phyloP scores from a whole-genome alignment of 2,329 filamentous ascomycete species.

The Neocatenulostroma microsporum region DNA sequence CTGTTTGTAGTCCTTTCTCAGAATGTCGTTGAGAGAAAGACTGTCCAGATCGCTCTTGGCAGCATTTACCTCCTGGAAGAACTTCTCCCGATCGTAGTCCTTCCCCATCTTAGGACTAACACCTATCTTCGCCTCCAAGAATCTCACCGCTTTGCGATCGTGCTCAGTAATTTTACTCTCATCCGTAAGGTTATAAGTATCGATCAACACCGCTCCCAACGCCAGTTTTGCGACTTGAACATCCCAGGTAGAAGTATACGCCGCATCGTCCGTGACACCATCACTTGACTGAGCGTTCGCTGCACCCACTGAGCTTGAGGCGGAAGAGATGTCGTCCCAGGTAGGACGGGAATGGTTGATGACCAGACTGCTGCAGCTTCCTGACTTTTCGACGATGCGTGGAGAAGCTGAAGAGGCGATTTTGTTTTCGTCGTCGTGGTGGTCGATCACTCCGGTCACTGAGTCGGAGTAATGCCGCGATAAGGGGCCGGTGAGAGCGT shows the following conservation, averaged over 20 bases:
- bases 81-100: conserved; percentile 47
- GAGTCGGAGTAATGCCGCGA: conserved; percentile 43
- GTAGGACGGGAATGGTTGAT: conserved; percentile 49
- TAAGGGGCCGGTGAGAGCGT: conserved; percentile 58
- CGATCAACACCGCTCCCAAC: conserved; percentile 63
- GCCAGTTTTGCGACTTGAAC: conserved; percentile 58
- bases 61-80: conserved; percentile 52
- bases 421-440: conserved; percentile 64
- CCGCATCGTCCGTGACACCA: conserved; percentile 29
- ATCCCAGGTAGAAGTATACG: conserved; percentile 39
- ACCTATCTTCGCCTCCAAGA: conserved; percentile 51
- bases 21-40: conserved; percentile 57
- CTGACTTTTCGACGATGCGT: conserved; percentile 57
- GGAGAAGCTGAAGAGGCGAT: conserved; percentile 46
- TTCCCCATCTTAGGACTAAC: conserved; percentile 26
- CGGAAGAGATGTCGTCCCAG: conserved; percentile 48
- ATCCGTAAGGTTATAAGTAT: conserved; percentile 57
- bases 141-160: conserved; percentile 52
- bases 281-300: conserved; percentile 33
- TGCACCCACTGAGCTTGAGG: conserved; percentile 35
- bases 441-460: conserved; percentile 64
- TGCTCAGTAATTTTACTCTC: conserved; percentile 55
- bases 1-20: conserved; percentile 79
- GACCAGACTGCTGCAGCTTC: conserved; percentile 67
- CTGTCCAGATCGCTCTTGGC: conserved; percentile 61